Evolutionary conservation across 140 eudicot genomes (phyloP).

Genomic region (Senecio squalidus): DNA sequence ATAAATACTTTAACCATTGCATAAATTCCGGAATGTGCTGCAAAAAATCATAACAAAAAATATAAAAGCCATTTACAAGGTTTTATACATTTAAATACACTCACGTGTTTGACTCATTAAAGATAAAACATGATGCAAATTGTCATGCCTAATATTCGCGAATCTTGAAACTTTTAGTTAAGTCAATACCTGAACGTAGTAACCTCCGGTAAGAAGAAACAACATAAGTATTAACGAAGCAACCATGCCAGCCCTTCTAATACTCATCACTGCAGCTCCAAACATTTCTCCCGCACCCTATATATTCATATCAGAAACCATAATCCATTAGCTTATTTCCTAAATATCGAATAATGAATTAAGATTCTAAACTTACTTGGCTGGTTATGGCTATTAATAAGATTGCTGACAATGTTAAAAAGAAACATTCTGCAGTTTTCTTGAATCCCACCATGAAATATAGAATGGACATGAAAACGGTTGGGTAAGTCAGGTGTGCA

Average conservation of each 20-base stretch:
- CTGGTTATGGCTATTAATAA: slow-evolving; percentile 71
- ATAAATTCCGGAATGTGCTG: slow-evolving; percentile 93
- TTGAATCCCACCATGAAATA: slow-evolving; percentile 94
- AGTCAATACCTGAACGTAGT: slow-evolving; percentile 80
- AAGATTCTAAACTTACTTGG: slow-evolving; percentile 54
- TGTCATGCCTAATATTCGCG: too few relatives aligned
- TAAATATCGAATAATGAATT: not conserved
- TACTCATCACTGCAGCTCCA: slow-evolving; percentile 93
- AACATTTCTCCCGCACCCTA: slow-evolving; percentile 98
- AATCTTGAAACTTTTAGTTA: not conserved
- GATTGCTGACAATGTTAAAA: slow-evolving; percentile 54
- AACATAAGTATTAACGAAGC: slow-evolving; percentile 84
- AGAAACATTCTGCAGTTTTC: slow-evolving; percentile 65
- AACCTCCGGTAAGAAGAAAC: slow-evolving; percentile 97
- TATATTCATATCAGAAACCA: not conserved
- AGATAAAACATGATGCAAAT: too few relatives aligned
- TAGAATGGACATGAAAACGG: slow-evolving; percentile 75
- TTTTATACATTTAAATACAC: not conserved
- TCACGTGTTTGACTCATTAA: too few relatives aligned
- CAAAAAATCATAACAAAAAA: slow-evolving; percentile 17
- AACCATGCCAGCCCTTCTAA: slow-evolving; percentile 87
- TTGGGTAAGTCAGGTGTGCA: slow-evolving; percentile 78
- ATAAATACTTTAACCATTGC: slow-evolving; percentile 87
- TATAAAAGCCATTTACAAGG: not conserved
- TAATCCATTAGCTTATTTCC: not conserved